Base-by-base conservation (phyloP, 176 grass and related monocot species). In the Carex pumila region DNA sequence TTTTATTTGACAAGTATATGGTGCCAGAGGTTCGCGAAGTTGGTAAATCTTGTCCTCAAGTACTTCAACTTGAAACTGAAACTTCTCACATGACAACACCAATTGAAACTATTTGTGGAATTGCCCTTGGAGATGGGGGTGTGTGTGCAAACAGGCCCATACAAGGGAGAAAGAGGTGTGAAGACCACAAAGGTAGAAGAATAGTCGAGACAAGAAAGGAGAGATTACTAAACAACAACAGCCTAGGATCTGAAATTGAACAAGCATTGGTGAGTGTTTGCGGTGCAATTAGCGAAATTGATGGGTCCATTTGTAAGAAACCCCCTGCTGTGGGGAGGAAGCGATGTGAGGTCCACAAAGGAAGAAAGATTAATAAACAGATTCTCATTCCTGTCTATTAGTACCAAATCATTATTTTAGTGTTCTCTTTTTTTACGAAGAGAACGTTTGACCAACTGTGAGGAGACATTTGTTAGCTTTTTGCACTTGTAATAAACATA, bases 81-180 rank as follows among this genome's bases (percentile, higher is more conserved):
- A 58, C 62, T 41, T 81, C 69, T 71, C 71, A 31, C 36, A 79
- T 53, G 73, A 87, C 65, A 54, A 81, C 54, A 11, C 50, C 78
- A 0, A 73, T 29, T 61, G 74, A 90, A 78, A 71, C 65, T 88
- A 74, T 85, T 73, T 97, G 95, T 61, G 92, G 90, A 67, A 80
- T 90, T 61, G 68, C 83, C 18, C 85, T 92, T 32, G 88, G 65
- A 78, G 90, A 91, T 82, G 92, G 89, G 55, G 82, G 85, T 80
- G 83, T 84, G 62, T 97, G 95, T 88, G 25, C 89, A 61, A 87
- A 89, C 0, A 67, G 21, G 10, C 92, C 90, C 37, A 19, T 91
- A 30, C 63, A 81, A 86, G 95, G 90, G 81, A 97, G 87, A 58
- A 97, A 97, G 84, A 94, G 95, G 63, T 97, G 95, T 64, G 91